These are phyloP conservation scores for Abelmoschus esculentus DNA, from an alignment of 345 rosid genomes.

Conservation along the genomic window DNA sequence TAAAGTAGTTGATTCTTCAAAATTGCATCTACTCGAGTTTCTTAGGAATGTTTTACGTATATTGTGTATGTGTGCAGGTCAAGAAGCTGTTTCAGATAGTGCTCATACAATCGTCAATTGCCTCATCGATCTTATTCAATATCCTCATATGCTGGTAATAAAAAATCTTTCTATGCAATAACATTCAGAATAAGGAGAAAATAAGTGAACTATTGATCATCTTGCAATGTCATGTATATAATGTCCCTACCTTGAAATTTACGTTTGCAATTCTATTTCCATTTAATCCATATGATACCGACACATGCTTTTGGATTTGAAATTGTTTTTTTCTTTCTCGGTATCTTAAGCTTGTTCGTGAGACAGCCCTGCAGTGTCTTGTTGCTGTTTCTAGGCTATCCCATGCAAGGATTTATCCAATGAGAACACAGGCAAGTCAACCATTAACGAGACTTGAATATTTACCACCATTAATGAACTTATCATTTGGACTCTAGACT, in stretches of 20 bases:
- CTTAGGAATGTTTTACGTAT: background rate
- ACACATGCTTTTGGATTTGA: background rate
- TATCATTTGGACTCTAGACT: background rate
- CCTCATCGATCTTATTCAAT: slow-evolving; percentile 41
- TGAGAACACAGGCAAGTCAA: slow-evolving; percentile 56
- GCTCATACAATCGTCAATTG: slow-evolving; percentile 49
- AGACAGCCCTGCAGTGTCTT: slow-evolving; percentile 86
- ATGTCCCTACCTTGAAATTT: background rate
- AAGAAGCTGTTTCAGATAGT: slow-evolving; percentile 51
- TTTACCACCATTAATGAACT: background rate
- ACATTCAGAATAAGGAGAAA: background rate
- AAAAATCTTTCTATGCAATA: background rate
- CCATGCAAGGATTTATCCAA: slow-evolving; percentile 57
- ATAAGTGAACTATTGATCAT: background rate
- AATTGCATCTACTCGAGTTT: background rate
- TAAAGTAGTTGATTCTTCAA: too few species aligned
- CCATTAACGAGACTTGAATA: background rate
- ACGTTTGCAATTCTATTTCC: background rate
- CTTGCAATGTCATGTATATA: background rate
- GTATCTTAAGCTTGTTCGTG: slow-evolving; percentile 60
- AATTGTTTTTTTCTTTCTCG: background rate
- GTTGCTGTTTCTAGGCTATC: slow-evolving; percentile 63
- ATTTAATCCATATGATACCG: background rate
- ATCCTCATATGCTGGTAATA: slow-evolving; percentile 68
- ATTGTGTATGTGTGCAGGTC: slow-evolving; percentile 40